Evolutionary conservation across 1,284 basidiomycete species (phyloP), one percentile per base, ranked within the genome.

Genomic region (Ceratobasidium sp.): DNA sequence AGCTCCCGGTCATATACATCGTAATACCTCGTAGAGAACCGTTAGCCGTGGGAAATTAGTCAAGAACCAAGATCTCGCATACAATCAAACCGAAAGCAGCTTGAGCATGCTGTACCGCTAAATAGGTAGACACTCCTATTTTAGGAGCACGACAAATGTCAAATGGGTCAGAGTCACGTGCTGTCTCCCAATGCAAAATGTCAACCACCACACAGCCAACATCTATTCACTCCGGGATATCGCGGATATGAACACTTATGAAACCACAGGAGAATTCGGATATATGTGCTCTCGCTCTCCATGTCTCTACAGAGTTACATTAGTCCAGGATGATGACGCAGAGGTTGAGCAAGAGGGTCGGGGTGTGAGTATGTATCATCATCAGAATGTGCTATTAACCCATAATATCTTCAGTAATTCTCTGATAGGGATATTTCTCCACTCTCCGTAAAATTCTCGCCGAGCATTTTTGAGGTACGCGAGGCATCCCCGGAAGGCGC

Each of bases 391-490:
- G 58, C 44, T 44, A 26, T 60, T 66, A 15, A 23, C 18, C 79
- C 23, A 9, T 10, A 18, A 69, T 33, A 42, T n/a, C 40, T 79
- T 26, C 64, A 76, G 28, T 53, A 67, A 20, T 61, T 73, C 49
- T 55, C 73, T 64, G 40, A 58, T 56, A 90, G 90, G 79, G 95
- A 97, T 83, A 94, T 95, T 56, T 92, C 97, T 69, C 86, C 98
- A 20, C 98, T 98, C 86, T 95, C 94, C 83, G 96, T 99, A 79
- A 97, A 99, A 85, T 95, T 95, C 77, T 97, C 96, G 0, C 87
- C 90, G 56, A 94, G 95, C 15, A 99, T 99, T 97, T 92, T 95
- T 55, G 89, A 87, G 42, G 89, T 93, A 85, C 87, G 64, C 90
- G 91, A 77, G 90, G 49, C 55, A 64, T 23, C 46, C 10, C 3